phyloP scores from a whole-genome alignment of 805 yeast species.

The Brettanomyces bruxellensis region DNA sequence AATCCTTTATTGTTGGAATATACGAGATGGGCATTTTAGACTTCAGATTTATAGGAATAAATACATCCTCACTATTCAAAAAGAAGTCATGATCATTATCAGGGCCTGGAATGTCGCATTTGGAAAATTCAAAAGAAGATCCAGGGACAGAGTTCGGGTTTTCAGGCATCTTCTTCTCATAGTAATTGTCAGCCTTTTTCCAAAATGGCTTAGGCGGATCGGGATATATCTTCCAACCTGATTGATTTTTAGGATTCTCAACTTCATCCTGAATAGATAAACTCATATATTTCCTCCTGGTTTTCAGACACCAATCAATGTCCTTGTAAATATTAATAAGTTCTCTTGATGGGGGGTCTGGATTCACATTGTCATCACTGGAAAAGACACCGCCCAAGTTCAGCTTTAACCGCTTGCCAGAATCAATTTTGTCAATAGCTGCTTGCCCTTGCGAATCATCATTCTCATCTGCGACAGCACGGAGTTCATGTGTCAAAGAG shows the following conservation, averaged over 20 bases:
- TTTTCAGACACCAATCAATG: conserved; percentile 55
- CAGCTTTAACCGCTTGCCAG: conserved; percentile 10
- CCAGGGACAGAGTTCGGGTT: conserved; percentile 1
- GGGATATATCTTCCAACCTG: conserved; percentile 78
- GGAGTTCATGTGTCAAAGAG: conserved; percentile 18
- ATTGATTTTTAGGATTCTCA: conserved; percentile 78
- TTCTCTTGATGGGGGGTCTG: conserved; percentile 60
- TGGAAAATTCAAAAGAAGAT: conserved; percentile 44
- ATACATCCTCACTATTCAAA: conserved; percentile 59
- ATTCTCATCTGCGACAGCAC: not conserved
- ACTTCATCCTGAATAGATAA: conserved; percentile 62
- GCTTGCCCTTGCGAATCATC: conserved; percentile 11
- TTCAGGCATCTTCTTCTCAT: not conserved
- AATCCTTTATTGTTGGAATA: conserved; percentile 82
- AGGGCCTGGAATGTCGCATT: conserved; percentile 45
- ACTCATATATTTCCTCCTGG: conserved; percentile 69
- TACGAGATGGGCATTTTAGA: conserved; percentile 34
- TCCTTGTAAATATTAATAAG: conserved; percentile 53
- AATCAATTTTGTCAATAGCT: conserved; percentile 1
- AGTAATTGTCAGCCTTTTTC: conserved; percentile 34
- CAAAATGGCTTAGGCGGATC: conserved; percentile 90
- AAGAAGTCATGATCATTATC: conserved; percentile 30
- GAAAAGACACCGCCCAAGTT: conserved; percentile 38
- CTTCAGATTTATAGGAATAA: conserved; percentile 31
- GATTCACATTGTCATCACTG: conserved; percentile 38